phyloP scores from a whole-genome alignment of 176 grass and related monocot species.

The Oropetium thomaeum region DNA sequence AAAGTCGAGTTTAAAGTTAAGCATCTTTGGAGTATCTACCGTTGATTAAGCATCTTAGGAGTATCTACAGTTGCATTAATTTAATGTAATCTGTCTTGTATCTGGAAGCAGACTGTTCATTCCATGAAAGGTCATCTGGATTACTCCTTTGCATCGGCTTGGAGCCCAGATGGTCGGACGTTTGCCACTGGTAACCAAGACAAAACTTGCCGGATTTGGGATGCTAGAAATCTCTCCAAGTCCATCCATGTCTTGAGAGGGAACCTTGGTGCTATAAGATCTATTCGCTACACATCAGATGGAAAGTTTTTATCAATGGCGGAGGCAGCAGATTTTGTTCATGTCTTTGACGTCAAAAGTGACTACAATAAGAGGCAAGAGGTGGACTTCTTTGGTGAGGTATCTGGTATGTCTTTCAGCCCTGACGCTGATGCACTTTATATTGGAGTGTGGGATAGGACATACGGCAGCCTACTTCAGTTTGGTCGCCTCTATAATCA shows the following conservation, averaged over 20 bases:
- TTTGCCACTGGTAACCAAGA: constrained; percentile 93
- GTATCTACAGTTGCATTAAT: constrained; percentile 9
- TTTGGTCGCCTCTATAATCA: constrained; percentile 59
- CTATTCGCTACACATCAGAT: constrained; percentile 71
- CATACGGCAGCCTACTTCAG: constrained; percentile 69
- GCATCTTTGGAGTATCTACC: neutral
- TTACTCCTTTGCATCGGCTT: constrained; percentile 84
- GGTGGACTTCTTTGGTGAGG: constrained; percentile 90
- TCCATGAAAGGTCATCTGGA: constrained; percentile 70
- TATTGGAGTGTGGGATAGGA: constrained; percentile 72
- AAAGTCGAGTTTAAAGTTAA: constrained; percentile 1
- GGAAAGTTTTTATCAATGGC: constrained; percentile 71
- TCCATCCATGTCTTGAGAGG: constrained; percentile 58
- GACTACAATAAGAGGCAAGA: constrained; percentile 67
- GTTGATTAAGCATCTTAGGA: constrained; percentile 1
- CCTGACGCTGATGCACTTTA: constrained; percentile 65
- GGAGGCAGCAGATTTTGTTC: constrained; percentile 81
- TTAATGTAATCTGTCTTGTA: constrained; percentile 22
- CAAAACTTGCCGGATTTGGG: constrained; percentile 87
- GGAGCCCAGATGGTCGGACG: constrained; percentile 68
- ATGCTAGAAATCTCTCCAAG: constrained; percentile 64
- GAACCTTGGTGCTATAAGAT: constrained; percentile 75
- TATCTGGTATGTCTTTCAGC: constrained; percentile 78
- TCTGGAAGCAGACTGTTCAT: constrained; percentile 52
- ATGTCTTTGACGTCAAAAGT: constrained; percentile 60